A percentile compares a stretch with the other conserved stretches of the same genome.
These are phyloP conservation scores for Diplosphaera chodatii DNA, from an alignment of 139 green algal species.

Conservation along the genomic window DNA sequence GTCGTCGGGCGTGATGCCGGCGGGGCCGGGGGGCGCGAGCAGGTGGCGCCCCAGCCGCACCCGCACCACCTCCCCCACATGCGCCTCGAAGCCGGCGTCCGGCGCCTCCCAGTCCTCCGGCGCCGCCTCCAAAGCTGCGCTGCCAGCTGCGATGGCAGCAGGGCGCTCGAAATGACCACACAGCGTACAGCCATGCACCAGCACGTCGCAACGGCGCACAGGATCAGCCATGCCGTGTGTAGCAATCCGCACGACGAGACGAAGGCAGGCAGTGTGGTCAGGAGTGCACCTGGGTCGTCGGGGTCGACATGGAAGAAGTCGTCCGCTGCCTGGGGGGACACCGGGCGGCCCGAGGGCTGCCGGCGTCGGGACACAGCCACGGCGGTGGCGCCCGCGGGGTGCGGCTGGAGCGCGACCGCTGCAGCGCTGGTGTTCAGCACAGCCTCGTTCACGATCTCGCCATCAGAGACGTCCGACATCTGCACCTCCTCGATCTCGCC, in stretches of 20 bases:
- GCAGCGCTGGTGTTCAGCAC: neutral
- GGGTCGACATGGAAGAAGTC: neutral
- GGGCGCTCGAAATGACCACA: neutral
- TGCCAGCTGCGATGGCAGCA: neutral
- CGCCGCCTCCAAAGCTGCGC: neutral
- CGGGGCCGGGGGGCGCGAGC: slow-evolving; percentile 54
- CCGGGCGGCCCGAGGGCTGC: neutral
- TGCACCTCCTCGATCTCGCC: neutral
- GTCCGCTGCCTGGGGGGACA: neutral
- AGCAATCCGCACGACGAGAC: too few species aligned
- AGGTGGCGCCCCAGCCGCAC: slow-evolving; percentile 62
- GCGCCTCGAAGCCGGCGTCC: slow-evolving; percentile 50
- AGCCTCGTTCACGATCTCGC: neutral
- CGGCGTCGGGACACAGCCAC: too few species aligned
- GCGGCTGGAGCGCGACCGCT: too few species aligned
- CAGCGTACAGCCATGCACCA: neutral
- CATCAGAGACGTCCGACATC: neutral
- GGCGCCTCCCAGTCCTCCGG: slow-evolving; percentile 58
- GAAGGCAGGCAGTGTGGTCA: neutral
- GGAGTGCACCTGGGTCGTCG: neutral
- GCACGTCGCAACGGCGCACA: too few species aligned
- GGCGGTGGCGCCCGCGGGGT: too few species aligned
- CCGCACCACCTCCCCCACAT: slow-evolving; percentile 56
- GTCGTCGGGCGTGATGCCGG: slow-evolving; percentile 37
- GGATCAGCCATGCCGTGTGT: too few species aligned